Conservation (phyloP, 768 basidiomycete species). For the Daedaleopsis nitida region DNA sequence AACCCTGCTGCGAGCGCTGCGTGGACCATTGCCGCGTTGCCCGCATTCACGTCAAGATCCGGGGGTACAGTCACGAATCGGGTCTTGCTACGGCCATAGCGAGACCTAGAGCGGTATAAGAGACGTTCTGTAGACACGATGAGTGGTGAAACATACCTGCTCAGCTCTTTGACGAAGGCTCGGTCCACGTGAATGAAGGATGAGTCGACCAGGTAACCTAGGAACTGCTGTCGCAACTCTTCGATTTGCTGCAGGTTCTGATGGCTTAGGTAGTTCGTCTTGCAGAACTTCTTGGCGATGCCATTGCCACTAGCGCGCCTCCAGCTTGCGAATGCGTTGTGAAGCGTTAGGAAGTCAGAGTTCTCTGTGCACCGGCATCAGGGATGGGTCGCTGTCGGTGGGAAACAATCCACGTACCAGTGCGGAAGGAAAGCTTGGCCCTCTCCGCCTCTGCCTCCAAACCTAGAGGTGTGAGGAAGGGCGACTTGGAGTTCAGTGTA, state of each 20-base stretch:
- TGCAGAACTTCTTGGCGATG: slow-evolving; percentile 75
- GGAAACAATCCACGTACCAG: slow-evolving; percentile 50
- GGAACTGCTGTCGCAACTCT: slow-evolving; percentile 84
- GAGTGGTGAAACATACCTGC: slow-evolving; percentile 44
- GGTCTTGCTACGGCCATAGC: slow-evolving; percentile 72
- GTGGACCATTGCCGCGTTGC: slow-evolving; percentile 66
- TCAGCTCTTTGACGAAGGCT: slow-evolving; percentile 69
- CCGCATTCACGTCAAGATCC: slow-evolving; percentile 69
- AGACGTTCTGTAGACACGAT: not conserved
- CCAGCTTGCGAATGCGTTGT: slow-evolving; percentile 90
- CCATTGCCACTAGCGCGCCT: slow-evolving; percentile 68
- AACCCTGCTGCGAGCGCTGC: slow-evolving; percentile 85
- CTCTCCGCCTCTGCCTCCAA: slow-evolving; percentile 83
- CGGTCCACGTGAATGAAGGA: slow-evolving; percentile 74
- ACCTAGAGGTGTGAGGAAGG: slow-evolving; percentile 89
- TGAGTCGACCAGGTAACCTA: slow-evolving; percentile 83
- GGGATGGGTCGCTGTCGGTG: not conserved
- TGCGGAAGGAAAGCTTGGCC: slow-evolving; percentile 78
- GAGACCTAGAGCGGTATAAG: slow-evolving; percentile 47
- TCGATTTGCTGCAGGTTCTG: slow-evolving; percentile 97
- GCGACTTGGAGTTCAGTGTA: slow-evolving; percentile 88
- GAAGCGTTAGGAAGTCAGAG: slow-evolving; percentile 92
- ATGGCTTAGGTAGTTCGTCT: slow-evolving; percentile 77
- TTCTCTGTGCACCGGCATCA: slow-evolving; percentile 56
- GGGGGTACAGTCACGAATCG: slow-evolving; percentile 78